Base-by-base conservation (phyloP, 257 asterid species). In the Handroanthus guayacan region DNA sequence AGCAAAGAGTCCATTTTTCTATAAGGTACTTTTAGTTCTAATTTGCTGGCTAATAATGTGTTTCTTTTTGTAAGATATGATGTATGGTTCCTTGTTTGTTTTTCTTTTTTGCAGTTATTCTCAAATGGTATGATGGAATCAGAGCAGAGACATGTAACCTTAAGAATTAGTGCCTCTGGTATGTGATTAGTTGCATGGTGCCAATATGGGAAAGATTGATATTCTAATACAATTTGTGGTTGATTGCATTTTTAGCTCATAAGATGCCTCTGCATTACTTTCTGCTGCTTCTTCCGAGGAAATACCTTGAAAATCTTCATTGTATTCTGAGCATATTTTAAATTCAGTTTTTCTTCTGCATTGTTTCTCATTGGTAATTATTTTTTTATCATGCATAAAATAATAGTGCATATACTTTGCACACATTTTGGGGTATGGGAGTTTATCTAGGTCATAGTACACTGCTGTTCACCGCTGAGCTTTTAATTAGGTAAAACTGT, bases 51-150 rank as follows among this genome's bases (percentile, higher is more conserved):
- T 47, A 10, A 5, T 37, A 39, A 51, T 41, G 14, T 64, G 11
- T 54, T 78, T 60, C 43, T 11, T 48, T 36, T 72, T 67, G 14
- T 74, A 47, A 39, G 67, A 60, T 69, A 70, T 80, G 67, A 41
- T 51, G 31, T 69, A 47, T 83, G 74, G 36, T 20, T 52, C 45
- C 67, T 56, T 58, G 50, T 77, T 69, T 25, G 67, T 68, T 74
- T 41, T 5, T 41, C 45, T 77, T 9, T 47, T 75, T 18, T 86
- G 79, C 76, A 95, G 99, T 84, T 95, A 71, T 93, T 95, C 87
- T 91, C 99, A 51, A 92, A 95, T 81, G 99, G 98, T 78, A 95
- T 95, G 97, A 91, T 86, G 91, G 99, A 95, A 82, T 95, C 99
- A 5, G 99, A 95, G 84, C 98, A 92, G 88, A 86, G 99, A 77